phyloP scores from a whole-genome alignment of 768 basidiomycete genomes.

The Termitomyces sp. region DNA sequence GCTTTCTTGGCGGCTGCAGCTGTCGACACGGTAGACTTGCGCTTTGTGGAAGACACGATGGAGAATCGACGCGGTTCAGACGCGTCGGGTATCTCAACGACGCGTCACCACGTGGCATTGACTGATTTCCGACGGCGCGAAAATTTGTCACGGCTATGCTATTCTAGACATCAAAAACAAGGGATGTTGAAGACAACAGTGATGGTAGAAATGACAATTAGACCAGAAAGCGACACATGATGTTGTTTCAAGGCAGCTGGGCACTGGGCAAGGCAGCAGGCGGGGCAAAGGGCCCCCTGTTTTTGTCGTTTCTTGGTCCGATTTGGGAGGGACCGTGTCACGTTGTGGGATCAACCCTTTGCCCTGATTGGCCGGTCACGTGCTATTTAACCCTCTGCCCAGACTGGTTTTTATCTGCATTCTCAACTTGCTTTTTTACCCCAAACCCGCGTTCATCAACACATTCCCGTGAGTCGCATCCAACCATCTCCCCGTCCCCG shows the following conservation, averaged over 20 bases:
- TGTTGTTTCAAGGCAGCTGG: background rate
- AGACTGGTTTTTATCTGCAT: constrained; percentile 64
- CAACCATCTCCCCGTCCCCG: constrained; percentile 26
- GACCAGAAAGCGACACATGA: background rate
- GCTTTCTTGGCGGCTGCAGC: constrained; percentile 26
- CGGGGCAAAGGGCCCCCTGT: constrained; percentile 1
- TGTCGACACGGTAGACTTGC: constrained; percentile 30
- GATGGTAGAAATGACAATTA: background rate
- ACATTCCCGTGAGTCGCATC: constrained; percentile 39
- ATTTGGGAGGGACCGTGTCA: constrained; percentile 22
- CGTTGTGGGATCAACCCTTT: constrained; percentile 39
- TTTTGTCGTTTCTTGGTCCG: background rate
- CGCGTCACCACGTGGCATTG: background rate
- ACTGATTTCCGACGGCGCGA: background rate
- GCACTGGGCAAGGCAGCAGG: background rate
- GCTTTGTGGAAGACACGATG: constrained; percentile 29
- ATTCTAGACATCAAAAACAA: background rate
- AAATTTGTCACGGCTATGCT: background rate
- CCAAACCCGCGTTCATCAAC: constrained; percentile 36
- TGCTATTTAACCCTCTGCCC: constrained; percentile 66
- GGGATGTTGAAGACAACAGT: background rate
- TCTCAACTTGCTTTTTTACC: constrained; percentile 40
- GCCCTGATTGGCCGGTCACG: constrained; percentile 38
- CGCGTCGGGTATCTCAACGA: background rate
- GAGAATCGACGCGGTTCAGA: constrained; percentile 5